Evolutionary conservation across 257 asterid genomes (phyloP).

Genomic region (Primulina tabacum): DNA sequence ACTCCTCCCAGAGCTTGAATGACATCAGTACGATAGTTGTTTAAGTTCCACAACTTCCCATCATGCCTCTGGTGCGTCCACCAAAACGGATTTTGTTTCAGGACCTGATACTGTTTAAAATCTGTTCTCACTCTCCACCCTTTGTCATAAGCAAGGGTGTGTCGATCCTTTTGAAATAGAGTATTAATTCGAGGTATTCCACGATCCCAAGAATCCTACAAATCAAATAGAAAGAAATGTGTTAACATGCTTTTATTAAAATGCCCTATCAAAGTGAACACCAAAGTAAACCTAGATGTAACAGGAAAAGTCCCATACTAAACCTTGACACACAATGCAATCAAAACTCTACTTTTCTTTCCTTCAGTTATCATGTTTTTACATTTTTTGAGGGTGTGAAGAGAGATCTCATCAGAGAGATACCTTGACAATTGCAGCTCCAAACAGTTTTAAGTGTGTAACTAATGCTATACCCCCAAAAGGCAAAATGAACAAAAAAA

Average conservation of each 20-base stretch:
- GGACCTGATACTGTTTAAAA: slow-evolving; percentile 97
- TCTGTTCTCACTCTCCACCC: slow-evolving; percentile 99
- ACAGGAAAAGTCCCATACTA: not conserved
- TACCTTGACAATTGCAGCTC: not conserved
- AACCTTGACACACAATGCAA: not conserved
- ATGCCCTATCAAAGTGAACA: not conserved
- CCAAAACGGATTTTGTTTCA: slow-evolving; percentile 99
- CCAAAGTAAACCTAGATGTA: not conserved
- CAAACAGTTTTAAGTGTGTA: not conserved
- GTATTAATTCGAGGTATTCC: slow-evolving; percentile 99
- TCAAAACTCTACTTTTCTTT: not conserved
- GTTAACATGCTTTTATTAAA: not conserved
- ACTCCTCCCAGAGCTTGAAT: slow-evolving; percentile 99
- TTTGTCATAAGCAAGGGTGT: slow-evolving; percentile 98
- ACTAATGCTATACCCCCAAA: not conserved
- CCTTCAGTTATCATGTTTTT: not conserved
- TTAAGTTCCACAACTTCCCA: slow-evolving; percentile 97
- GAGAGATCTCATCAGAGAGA: not conserved
- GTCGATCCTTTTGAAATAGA: slow-evolving; percentile 96
- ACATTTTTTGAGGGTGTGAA: not conserved
- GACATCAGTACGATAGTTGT: slow-evolving; percentile 95
- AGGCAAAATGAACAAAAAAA: not conserved
- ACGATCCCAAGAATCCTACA: slow-evolving; percentile 99
- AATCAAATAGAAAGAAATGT: slow-evolving; percentile 12
- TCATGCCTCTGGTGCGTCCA: slow-evolving; percentile 99